Percentiles rank a stretch among this genome's conserved stretches.
Evolutionary conservation across 1,284 basidiomycete species (phyloP).

Genomic region (Microbotryomycetes sp.): DNA sequence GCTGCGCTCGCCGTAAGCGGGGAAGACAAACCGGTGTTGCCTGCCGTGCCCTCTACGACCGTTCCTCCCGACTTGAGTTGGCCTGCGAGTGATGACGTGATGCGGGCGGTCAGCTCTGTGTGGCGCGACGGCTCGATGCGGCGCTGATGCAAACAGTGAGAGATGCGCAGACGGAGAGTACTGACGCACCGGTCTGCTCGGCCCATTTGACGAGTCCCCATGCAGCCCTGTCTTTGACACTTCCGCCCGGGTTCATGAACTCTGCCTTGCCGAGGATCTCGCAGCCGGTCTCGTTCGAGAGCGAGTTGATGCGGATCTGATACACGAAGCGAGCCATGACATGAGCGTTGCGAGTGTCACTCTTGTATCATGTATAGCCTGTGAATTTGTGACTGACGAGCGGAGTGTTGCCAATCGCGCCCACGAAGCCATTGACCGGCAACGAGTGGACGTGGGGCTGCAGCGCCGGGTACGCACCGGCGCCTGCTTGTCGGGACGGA

Average conservation of each 20-base stretch:
- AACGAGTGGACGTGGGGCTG: conserved; percentile 28
- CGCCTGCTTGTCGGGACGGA: not conserved
- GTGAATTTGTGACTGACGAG: conserved; percentile 52
- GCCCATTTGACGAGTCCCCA: conserved; percentile 83
- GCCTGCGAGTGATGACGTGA: conserved; percentile 43
- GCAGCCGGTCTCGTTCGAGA: conserved; percentile 84
- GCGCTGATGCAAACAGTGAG: too few species aligned
- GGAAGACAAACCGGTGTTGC: conserved; percentile 80
- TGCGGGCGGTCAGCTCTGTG: not conserved
- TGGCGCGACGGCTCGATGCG: not conserved
- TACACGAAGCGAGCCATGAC: conserved; percentile 1
- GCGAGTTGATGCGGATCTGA: conserved; percentile 71
- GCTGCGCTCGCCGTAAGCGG: too few species aligned
- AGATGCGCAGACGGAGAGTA: too few species aligned
- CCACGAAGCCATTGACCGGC: conserved; percentile 63
- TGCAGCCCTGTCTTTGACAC: conserved; percentile 95
- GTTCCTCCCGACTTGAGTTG: conserved; percentile 80
- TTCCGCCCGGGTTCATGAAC: conserved; percentile 98
- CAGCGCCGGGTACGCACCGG: conserved; percentile 3
- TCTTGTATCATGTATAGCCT: not conserved
- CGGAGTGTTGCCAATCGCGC: conserved; percentile 89
- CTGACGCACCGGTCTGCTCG: conserved; percentile 75
- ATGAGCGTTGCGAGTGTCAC: conserved; percentile 3
- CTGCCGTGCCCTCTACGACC: conserved; percentile 94
- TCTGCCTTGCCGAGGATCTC: conserved; percentile 92